Conservation (phyloP, 1,284 basidiomycete genomes). For the Ceratobasidium sp. region DNA sequence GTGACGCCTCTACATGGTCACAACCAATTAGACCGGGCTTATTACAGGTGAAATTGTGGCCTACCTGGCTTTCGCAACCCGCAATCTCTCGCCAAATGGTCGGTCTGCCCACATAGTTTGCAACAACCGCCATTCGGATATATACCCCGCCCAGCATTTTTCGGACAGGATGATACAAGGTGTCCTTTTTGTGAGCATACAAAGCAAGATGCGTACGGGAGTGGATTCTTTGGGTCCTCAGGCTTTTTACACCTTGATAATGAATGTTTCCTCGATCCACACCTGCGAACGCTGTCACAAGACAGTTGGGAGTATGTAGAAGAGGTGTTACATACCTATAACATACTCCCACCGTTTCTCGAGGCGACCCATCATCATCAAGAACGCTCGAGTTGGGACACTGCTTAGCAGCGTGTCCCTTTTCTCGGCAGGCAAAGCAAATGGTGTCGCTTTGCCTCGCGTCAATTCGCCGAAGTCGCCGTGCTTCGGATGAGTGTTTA, state of each 20-base stretch:
- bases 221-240: conserved; percentile 72
- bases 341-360: conserved; percentile 75
- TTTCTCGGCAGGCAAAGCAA: conserved; percentile 90
- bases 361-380: conserved; percentile 55
- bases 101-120: conserved; percentile 86
- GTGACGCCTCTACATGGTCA: conserved; percentile 50
- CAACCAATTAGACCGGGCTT: conserved; percentile 36
- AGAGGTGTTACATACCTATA: conserved; percentile 72
- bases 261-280: conserved; percentile 84
- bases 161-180: conserved; percentile 82
- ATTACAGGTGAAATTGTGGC: conserved; percentile 44
- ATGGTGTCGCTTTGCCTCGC: conserved; percentile 73
- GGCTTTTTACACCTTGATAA: conserved; percentile 82
- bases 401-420: conserved; percentile 86
- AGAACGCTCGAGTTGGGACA: conserved; percentile 71
- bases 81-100: conserved; percentile 90
- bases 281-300: conserved; percentile 65
- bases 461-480: conserved; percentile 76
- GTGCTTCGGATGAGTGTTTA: conserved; percentile 66
- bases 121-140: conserved; percentile 94
- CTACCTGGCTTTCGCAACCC: conserved; percentile 71
- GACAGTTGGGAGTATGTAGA: not conserved
- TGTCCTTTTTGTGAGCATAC: conserved; percentile 88
- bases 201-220: conserved; percentile 93
- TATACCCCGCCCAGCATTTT: conserved; percentile 84